These are phyloP conservation scores for Cocos nucifera DNA, from an alignment of 176 grass and related monocot species.

Conservation along the genomic window DNA sequence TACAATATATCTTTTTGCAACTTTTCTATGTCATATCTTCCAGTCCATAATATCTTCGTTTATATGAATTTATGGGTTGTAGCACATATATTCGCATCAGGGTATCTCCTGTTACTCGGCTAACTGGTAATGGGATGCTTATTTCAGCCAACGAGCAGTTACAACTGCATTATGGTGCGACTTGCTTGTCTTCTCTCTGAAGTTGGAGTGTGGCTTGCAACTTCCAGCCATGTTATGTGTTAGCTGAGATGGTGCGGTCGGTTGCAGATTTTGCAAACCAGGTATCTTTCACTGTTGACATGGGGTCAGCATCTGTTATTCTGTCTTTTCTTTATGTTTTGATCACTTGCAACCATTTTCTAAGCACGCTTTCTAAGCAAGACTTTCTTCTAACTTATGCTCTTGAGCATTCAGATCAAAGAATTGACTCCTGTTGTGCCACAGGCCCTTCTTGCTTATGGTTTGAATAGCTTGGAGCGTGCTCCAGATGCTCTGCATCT, in stretches of 20 bases:
- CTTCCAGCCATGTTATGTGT: slow-evolving; percentile 98
- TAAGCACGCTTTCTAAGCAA: too few relatives aligned
- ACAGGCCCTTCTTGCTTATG: slow-evolving; percentile 92
- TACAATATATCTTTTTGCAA: too few relatives aligned
- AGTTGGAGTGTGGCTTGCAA: slow-evolving; percentile 85
- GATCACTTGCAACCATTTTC: too few relatives aligned
- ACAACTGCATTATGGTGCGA: slow-evolving; percentile 85
- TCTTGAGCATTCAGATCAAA: background rate
- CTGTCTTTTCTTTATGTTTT: too few relatives aligned
- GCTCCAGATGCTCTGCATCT: slow-evolving; percentile 91
- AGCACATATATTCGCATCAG: background rate
- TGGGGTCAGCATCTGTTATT: too few relatives aligned
- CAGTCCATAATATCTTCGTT: background rate
- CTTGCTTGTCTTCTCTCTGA: slow-evolving; percentile 95
- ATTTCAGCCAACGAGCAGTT: slow-evolving; percentile 81
- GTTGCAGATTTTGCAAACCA: slow-evolving; percentile 89
- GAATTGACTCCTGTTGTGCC: slow-evolving; percentile 10
- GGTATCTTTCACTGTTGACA: slow-evolving; percentile 24
- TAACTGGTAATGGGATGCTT: slow-evolving; percentile 22
- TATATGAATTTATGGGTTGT: background rate
- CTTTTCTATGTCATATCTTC: too few relatives aligned
- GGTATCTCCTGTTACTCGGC: background rate
- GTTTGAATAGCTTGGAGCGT: slow-evolving; percentile 82
- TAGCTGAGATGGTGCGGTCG: slow-evolving; percentile 86
- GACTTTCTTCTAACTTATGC: too few relatives aligned